phyloP scores from a whole-genome alignment of 2,329 filamentous ascomycete genomes.

The Fonsecaea pugnacius region DNA sequence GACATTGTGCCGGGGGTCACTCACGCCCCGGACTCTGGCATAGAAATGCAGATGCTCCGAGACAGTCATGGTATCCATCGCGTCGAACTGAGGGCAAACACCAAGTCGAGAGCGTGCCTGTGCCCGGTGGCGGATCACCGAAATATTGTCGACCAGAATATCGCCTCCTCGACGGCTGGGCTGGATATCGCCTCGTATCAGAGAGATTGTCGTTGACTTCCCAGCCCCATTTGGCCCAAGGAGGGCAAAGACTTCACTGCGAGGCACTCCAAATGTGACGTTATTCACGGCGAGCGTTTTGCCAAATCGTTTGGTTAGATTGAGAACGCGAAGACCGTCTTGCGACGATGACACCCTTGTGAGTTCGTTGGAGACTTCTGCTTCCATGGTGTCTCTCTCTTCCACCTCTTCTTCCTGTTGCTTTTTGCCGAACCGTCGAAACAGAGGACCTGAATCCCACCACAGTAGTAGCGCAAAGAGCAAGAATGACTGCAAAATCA shows the following conservation, averaged over 20 bases:
- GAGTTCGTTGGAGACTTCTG: constrained; percentile 69
- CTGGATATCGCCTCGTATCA: constrained; percentile 85
- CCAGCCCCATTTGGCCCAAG: constrained; percentile 90
- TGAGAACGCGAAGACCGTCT: constrained; percentile 76
- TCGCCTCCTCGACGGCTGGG: constrained; percentile 74
- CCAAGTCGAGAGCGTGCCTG: constrained; percentile 76
- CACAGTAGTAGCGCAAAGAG: constrained; percentile 76
- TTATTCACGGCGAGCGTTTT: constrained; percentile 82
- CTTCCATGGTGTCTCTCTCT: constrained; percentile 48
- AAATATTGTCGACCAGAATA: constrained; percentile 77
- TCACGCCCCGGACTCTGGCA: constrained; percentile 78
- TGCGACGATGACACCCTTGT: constrained; percentile 62
- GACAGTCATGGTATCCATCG: constrained; percentile 89
- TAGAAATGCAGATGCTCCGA: constrained; percentile 87
- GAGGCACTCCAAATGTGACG: constrained; percentile 78
- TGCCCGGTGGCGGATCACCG: constrained; percentile 72
- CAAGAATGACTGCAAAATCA: constrained; percentile 72
- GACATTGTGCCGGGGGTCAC: constrained; percentile 77
- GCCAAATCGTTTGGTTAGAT: constrained; percentile 80
- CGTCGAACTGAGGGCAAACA: constrained; percentile 89
- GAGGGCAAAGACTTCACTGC: constrained; percentile 83
- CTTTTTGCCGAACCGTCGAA: constrained; percentile 58
- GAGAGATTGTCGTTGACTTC: constrained; percentile 85
- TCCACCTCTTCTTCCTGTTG: constrained; percentile 49
- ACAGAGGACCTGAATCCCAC: constrained; percentile 75